Evolutionary conservation across 352 stramenopile genomes (phyloP), one percentile per base, ranked within the genome.

Genomic region (Pythium diclinum): DNA sequence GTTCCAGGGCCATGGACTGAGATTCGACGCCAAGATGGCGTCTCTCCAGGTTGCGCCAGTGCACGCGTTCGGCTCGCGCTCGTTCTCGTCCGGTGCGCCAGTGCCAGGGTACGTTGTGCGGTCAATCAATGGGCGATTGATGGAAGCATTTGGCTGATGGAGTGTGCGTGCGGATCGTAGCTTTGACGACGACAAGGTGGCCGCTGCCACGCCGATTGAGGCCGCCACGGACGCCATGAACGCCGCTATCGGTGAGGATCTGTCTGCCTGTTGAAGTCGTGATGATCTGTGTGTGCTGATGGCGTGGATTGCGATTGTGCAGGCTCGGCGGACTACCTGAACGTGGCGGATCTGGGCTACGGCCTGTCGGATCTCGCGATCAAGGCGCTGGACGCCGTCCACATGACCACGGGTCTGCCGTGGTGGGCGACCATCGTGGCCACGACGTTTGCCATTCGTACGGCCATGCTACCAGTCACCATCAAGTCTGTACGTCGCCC

Each of bases 381-480:
- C 51, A 83, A 75, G 25, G 74, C 81, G 34, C 74, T 96, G 30
- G 84, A 93, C 60, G 40, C 82, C 19, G 79, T 94, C 54, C 89
- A 96, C 63, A 56, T 72, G 25, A 91, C 84, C 16, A 92, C 87
- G 19, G 85, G 84, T n/a, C 63, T 96, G 42, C 86, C 86, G 23
- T 96, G 87, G 89, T 96, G 87, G 89, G 83, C 81, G 17, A 95
- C 89, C 3, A 89, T 96, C 63, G 77, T 93, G 16, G 83, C 77
- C 14, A 91, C 85, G 42, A 95, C 87, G n/a, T 68, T 96, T 63
- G 72, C 75, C 17, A 81, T 92, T 42, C 86, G 89, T 52, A 83
- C 75, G 19, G 73, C 67, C 25, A 84, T 94, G 58, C 80, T 96
- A 46, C 88, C 87, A 13, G 72, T 96, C 60, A 89, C 81, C 21